phyloP scores from a whole-genome alignment of 2,329 filamentous ascomycete species.

The Pseudocercospora macadamiae region DNA sequence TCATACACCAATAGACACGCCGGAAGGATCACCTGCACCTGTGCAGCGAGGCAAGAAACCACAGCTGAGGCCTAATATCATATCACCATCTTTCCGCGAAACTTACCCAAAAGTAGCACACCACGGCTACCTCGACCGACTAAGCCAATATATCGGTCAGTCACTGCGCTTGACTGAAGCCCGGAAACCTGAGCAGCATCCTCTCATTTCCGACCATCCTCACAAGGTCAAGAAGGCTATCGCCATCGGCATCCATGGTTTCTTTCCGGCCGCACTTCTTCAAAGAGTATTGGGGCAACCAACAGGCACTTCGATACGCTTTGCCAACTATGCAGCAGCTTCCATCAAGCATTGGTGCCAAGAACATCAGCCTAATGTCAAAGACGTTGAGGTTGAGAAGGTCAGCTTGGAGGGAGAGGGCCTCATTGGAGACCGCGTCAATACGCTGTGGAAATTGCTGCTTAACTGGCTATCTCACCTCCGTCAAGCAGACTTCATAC shows the following conservation, averaged over 20 bases:
- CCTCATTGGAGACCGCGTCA: constrained; percentile 84
- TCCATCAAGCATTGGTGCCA: constrained; percentile 84
- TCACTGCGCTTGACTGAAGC: constrained; percentile 38
- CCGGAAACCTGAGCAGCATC: constrained; percentile 64
- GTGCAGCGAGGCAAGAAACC: constrained; percentile 32
- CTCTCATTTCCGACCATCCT: constrained; percentile 67
- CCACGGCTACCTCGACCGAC: constrained; percentile 48
- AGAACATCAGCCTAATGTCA: constrained; percentile 61
- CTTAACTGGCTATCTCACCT: constrained; percentile 95
- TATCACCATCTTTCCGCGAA: constrained; percentile 69
- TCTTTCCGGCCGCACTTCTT: constrained; percentile 84
- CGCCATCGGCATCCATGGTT: constrained; percentile 91
- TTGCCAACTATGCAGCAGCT: constrained; percentile 82
- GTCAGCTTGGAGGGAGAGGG: constrained; percentile 94
- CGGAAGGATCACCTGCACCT: constrained; percentile 29
- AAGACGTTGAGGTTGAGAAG: constrained; percentile 83
- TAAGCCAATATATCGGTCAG: constrained; percentile 42
- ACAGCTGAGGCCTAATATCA: constrained; percentile 58
- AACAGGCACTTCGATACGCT: constrained; percentile 91
- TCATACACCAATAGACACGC: constrained; percentile 26
- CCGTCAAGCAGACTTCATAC: constrained; percentile 80
- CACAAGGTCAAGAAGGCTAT: constrained; percentile 81
- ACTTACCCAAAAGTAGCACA: constrained; percentile 61
- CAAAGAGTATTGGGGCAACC: constrained; percentile 93
- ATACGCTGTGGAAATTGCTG: constrained; percentile 90